These are phyloP conservation scores for Entomophthora muscae DNA, from an alignment of 371 early-diverging fungal genomes.

Conservation along the genomic window DNA sequence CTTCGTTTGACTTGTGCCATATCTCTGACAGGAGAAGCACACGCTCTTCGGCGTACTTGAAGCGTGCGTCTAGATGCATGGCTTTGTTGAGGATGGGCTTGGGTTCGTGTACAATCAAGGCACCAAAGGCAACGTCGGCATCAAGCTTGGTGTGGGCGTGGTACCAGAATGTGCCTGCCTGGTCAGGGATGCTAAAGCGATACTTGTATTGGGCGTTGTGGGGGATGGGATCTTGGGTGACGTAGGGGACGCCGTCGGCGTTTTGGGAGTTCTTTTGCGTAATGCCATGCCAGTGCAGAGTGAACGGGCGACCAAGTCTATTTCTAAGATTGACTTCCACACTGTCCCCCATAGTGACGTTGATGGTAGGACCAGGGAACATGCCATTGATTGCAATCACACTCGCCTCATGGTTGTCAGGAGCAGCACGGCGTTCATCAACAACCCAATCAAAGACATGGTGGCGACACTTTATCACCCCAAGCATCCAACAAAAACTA, in stretches of 20 bases:
- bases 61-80: slow-evolving; percentile 10
- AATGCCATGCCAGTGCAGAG: slow-evolving; percentile 15
- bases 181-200: slow-evolving; percentile 15
- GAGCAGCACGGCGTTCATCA: background rate
- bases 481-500: no score
- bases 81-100: background rate
- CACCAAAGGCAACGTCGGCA: slow-evolving; percentile 5
- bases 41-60: slow-evolving; percentile 16
- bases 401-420: background rate
- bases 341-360: slow-evolving; percentile 8
- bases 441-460: background rate
- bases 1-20: slow-evolving; percentile 1
- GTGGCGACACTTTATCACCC: no score
- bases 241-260: slow-evolving; percentile 11
- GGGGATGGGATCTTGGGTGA: slow-evolving; percentile 18
- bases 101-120: slow-evolving; percentile 18
- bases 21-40: slow-evolving; percentile 14
- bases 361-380: slow-evolving; percentile 12
- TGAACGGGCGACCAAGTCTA: background rate
- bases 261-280: slow-evolving; percentile 8
- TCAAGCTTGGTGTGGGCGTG: slow-evolving; percentile 14
- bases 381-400: slow-evolving; percentile 5
- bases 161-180: slow-evolving; percentile 24
- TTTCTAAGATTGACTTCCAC: slow-evolving; percentile 10
- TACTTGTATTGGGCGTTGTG: slow-evolving; percentile 14